Percentiles rank a stretch among this genome's conserved stretches.
phyloP scores from a whole-genome alignment of 2,329 filamentous ascomycete species.

The Periconia sp. region DNA sequence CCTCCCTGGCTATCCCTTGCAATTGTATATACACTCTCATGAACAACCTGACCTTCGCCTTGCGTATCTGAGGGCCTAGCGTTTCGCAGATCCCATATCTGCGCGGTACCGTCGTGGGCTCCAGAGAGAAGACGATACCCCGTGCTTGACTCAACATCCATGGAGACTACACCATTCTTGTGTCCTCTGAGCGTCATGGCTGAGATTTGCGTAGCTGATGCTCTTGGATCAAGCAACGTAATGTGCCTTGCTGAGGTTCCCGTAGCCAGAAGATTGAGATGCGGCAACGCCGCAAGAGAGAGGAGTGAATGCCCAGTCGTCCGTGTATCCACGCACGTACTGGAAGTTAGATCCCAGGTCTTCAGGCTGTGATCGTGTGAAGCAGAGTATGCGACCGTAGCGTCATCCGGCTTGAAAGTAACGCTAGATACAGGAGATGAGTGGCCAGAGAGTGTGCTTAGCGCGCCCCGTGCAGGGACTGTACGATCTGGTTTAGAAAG shows the following conservation, averaged over 20 bases:
- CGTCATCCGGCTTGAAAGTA: conserved; percentile 83
- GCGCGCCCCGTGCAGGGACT: conserved; percentile 77
- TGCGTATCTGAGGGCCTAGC: conserved; percentile 63
- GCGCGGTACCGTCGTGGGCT: conserved; percentile 90
- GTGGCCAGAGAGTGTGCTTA: conserved; percentile 76
- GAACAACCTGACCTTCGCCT: conserved; percentile 57
- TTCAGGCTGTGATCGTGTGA: conserved; percentile 90
- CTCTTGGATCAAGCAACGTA: conserved; percentile 89
- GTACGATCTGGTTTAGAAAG: conserved; percentile 62
- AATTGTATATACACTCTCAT: conserved; percentile 77
- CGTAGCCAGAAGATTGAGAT: conserved; percentile 68
- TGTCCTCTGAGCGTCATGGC: conserved; percentile 94
- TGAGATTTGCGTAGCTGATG: conserved; percentile 74
- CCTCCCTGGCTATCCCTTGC: conserved; percentile 71
- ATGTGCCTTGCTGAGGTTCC: conserved; percentile 88
- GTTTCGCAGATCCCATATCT: conserved; percentile 90
- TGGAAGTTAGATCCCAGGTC: conserved; percentile 89
- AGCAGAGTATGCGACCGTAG: conserved; percentile 87
- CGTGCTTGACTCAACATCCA: conserved; percentile 68
- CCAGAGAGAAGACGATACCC: conserved; percentile 85
- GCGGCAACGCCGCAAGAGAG: conserved; percentile 75
- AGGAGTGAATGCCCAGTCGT: conserved; percentile 85
- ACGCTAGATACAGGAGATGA: conserved; percentile 76
- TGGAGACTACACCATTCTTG: conserved; percentile 71
- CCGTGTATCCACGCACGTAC: conserved; percentile 77